Evolutionary conservation across 371 early-diverging fungal genomes (phyloP).

Genomic region (Mucor sp.): DNA sequence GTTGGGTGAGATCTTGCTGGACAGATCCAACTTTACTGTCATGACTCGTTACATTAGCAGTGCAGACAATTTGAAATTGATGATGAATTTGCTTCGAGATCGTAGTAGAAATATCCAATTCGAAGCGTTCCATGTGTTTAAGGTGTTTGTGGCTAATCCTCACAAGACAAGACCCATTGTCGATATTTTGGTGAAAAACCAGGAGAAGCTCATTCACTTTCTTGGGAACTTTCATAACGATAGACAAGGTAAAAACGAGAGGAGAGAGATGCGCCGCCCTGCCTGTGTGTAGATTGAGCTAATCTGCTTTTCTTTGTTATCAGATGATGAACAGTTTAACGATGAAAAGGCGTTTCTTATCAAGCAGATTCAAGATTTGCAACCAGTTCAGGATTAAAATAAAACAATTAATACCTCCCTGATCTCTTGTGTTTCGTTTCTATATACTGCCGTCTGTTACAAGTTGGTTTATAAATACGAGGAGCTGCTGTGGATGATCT

Average conservation of each 20-base stretch:
- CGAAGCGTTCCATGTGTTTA: slow-evolving; percentile 99
- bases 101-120: slow-evolving; percentile 96
- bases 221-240: slow-evolving; percentile 93
- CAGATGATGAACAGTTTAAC: slow-evolving; percentile 97
- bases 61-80: slow-evolving; percentile 92
- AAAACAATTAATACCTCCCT: slow-evolving; percentile 1
- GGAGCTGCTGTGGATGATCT: neutral
- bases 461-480: neutral
- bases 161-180: slow-evolving; percentile 91
- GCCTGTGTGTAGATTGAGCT: neutral
- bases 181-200: slow-evolving; percentile 92
- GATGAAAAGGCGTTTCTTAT: slow-evolving; percentile 97
- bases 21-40: slow-evolving; percentile 91
- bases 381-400: slow-evolving; percentile 42
- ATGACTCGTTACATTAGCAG: slow-evolving; percentile 95
- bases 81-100: slow-evolving; percentile 96
- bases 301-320: neutral
- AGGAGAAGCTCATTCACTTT: slow-evolving; percentile 87
- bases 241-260: slow-evolving; percentile 69
- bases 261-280: neutral
- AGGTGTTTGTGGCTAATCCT: slow-evolving; percentile 98
- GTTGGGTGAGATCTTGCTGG: slow-evolving; percentile 95
- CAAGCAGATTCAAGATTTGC: slow-evolving; percentile 80
- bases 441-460: neutral
- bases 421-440: neutral